Conservation (phyloP, 2,329 filamentous ascomycete genomes). For the Reticulascus tulasneorum region DNA sequence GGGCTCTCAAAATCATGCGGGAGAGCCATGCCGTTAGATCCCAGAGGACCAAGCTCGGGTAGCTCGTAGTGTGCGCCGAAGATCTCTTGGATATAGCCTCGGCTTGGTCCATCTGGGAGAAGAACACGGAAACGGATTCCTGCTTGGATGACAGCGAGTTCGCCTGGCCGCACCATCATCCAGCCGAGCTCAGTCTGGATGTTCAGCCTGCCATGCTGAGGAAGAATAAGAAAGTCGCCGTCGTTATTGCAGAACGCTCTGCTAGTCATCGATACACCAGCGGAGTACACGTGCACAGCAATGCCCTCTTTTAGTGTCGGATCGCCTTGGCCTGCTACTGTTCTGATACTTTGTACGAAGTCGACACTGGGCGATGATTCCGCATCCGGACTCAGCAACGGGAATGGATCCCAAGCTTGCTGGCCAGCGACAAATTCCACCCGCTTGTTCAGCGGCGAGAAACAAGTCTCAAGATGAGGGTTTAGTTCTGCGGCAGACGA, state of each 20-base stretch:
- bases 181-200: slow-evolving; percentile 63
- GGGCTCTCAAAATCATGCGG: slow-evolving; percentile 60
- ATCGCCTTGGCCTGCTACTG: slow-evolving; percentile 45
- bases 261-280: slow-evolving; percentile 39
- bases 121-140: slow-evolving; percentile 58
- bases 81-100: slow-evolving; percentile 58
- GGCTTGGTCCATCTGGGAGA: slow-evolving; percentile 49
- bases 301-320: slow-evolving; percentile 45
- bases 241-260: slow-evolving; percentile 50
- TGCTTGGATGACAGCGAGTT: slow-evolving; percentile 60
- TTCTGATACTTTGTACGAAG: slow-evolving; percentile 44
- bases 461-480: slow-evolving; percentile 34
- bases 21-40: slow-evolving; percentile 61
- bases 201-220: slow-evolving; percentile 58
- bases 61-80: slow-evolving; percentile 60
- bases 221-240: slow-evolving; percentile 61
- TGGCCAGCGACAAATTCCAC: slow-evolving; percentile 43
- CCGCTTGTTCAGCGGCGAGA: slow-evolving; percentile 40
- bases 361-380: too few species aligned
- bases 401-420: slow-evolving; percentile 45
- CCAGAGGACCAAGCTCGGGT: slow-evolving; percentile 61
- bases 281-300: slow-evolving; percentile 44
- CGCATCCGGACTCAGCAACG: too few species aligned
- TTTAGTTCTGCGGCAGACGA: slow-evolving; percentile 20
- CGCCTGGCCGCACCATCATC: slow-evolving; percentile 55